Evolutionary conservation across 2,329 filamentous ascomycete genomes (phyloP).

Genomic region (Fusarium fujikuroi): DNA sequence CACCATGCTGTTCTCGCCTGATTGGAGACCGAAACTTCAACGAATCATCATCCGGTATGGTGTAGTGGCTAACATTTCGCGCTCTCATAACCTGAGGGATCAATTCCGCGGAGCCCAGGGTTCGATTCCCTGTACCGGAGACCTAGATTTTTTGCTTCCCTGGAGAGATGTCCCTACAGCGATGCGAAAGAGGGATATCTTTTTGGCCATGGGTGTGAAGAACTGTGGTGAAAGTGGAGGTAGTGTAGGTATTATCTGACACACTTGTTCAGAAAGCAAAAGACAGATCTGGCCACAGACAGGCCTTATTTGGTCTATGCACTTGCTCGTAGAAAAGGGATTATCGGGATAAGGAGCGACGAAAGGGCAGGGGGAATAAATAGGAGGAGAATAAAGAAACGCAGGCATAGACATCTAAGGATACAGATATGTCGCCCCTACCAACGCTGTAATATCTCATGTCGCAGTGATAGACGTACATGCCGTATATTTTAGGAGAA

Average conservation of each 20-base stretch:
- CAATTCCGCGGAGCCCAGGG: slow-evolving; percentile 38
- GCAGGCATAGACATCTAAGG: background rate
- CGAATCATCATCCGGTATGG: slow-evolving; percentile 43
- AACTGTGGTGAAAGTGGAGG: background rate
- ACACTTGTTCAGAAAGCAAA: background rate
- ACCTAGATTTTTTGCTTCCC: background rate
- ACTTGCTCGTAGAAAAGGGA: background rate
- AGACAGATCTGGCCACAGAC: background rate
- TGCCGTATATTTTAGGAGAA: background rate
- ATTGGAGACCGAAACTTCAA: background rate
- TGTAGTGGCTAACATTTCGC: slow-evolving; percentile 50
- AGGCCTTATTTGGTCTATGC: background rate
- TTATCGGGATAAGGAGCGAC: too few relatives aligned
- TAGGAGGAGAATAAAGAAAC: background rate
- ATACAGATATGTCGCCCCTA: background rate
- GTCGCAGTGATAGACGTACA: background rate
- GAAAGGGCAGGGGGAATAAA: background rate
- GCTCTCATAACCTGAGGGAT: slow-evolving; percentile 44
- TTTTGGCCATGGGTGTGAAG: background rate
- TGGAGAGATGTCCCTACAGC: background rate
- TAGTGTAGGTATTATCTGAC: too few relatives aligned
- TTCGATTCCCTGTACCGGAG: slow-evolving; percentile 42
- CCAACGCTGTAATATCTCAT: background rate
- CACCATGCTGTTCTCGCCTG: background rate
- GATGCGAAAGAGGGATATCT: background rate